phyloP scores from a whole-genome alignment of 331 rosid genomes.

The Rosa hybrid region DNA sequence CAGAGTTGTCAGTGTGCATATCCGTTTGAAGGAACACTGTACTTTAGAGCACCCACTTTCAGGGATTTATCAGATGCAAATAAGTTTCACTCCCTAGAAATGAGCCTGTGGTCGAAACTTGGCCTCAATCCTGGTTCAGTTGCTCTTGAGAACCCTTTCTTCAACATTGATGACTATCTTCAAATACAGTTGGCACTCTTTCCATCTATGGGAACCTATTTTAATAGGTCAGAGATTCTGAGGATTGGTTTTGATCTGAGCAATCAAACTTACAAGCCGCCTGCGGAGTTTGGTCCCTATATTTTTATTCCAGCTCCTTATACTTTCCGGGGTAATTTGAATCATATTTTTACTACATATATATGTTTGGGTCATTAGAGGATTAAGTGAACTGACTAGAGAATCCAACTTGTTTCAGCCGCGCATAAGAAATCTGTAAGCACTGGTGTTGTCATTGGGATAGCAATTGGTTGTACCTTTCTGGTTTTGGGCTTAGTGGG shows the following conservation, averaged over 20 bases:
- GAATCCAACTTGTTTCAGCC: slow-evolving; percentile 42
- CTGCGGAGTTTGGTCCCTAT: slow-evolving; percentile 72
- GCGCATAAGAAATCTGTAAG: slow-evolving; percentile 41
- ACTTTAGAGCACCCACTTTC: slow-evolving; percentile 79
- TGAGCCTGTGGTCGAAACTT: slow-evolving; percentile 62
- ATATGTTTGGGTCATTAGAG: neutral
- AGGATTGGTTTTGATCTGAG: slow-evolving; percentile 80
- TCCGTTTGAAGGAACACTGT: slow-evolving; percentile 75
- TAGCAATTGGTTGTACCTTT: slow-evolving; percentile 55
- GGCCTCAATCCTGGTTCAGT: slow-evolving; percentile 83
- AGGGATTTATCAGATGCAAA: slow-evolving; percentile 58
- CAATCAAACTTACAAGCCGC: slow-evolving; percentile 88
- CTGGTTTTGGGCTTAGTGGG: slow-evolving; percentile 69
- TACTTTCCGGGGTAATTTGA: slow-evolving; percentile 59
- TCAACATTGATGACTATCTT: slow-evolving; percentile 83
- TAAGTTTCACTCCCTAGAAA: slow-evolving; percentile 66
- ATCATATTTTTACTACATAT: slow-evolving; percentile 6
- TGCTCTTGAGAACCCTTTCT: slow-evolving; percentile 67
- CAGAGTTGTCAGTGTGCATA: slow-evolving; percentile 89
- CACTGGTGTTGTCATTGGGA: slow-evolving; percentile 48
- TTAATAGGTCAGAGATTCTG: slow-evolving; percentile 69
- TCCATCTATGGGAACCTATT: slow-evolving; percentile 61
- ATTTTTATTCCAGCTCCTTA: slow-evolving; percentile 71
- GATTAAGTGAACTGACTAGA: slow-evolving; percentile 23
- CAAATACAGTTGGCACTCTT: slow-evolving; percentile 73